A percentile compares a stretch with the other conserved stretches of the same genome.
phyloP scores from a whole-genome alignment of 2,329 filamentous ascomycete genomes.

The Coleophoma eucalyptorum region DNA sequence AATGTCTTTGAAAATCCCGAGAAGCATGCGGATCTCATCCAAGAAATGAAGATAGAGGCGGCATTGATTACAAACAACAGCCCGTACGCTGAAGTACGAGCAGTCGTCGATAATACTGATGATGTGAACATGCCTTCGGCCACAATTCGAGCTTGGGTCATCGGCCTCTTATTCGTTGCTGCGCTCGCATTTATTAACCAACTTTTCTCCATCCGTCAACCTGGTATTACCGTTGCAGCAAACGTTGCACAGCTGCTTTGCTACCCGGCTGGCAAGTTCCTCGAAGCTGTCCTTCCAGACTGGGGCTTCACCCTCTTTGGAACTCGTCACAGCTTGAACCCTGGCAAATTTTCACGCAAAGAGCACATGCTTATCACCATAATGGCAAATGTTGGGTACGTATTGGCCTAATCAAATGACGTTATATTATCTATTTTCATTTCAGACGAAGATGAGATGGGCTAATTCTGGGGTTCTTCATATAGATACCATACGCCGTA shows the following conservation, averaged over 20 bases:
- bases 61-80: slow-evolving; percentile 51
- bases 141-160: slow-evolving; percentile 60
- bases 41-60: slow-evolving; percentile 52
- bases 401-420: no score
- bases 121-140: slow-evolving; percentile 57
- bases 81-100: slow-evolving; percentile 49
- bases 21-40: slow-evolving; percentile 42
- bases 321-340: slow-evolving; percentile 40
- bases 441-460: no score
- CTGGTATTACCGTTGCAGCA: slow-evolving; percentile 10
- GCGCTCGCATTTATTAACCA: slow-evolving; percentile 12
- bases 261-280: slow-evolving; percentile 49
- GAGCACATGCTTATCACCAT: slow-evolving; percentile 64
- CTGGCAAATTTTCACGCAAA: slow-evolving; percentile 61
- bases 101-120: slow-evolving; percentile 60
- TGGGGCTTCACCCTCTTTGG: slow-evolving; percentile 42
- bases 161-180: slow-evolving; percentile 39
- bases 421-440: no score
- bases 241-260: slow-evolving; percentile 16
- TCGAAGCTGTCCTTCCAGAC: slow-evolving; percentile 48
- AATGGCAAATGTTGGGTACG: slow-evolving; percentile 43
- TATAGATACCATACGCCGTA: slow-evolving; percentile 32
- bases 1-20: slow-evolving; percentile 40
- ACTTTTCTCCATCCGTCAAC: slow-evolving; percentile 16
- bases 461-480: no score